Evolutionary conservation across 2,329 filamentous ascomycete species (phyloP), one percentile per base, ranked within the genome.

Genomic region (Stagonosporopsis rhizophila): DNA sequence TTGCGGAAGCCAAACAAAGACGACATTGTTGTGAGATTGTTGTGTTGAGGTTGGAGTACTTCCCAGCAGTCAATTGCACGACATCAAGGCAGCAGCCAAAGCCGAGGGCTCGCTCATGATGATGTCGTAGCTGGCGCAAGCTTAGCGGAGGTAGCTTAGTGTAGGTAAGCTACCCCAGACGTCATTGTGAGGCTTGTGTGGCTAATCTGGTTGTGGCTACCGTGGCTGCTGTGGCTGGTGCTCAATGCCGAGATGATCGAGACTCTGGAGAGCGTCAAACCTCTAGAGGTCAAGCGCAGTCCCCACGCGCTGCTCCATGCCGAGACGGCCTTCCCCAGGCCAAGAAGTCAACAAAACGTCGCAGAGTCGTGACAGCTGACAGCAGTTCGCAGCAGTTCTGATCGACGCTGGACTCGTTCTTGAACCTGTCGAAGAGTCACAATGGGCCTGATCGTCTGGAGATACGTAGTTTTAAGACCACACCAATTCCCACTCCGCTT

Each of bases 1-100:
- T 81, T 82, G 70, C 81, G 78, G 60, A 81, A 79, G 41, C 87
- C 86, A 66, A 89, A 89, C 76, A 88, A 91, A 34, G 87, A 88
- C 62, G 85, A 82, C 80, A 89, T 82, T 51, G 61, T 70, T 56
- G 23, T 35, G 41, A 39, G 34, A 19, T 25, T 34, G 47, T 22
- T 28, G 32, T 55, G 22, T 40, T 35, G 25, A 30, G 22, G 39
- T 32, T 38, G 25, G 37, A 30, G 42, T 38, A 38, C 37, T 56
- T 41, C 22, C 30, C 41, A 42, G n/a, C 46, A 32, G 17, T 17
- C 40, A 47, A 39, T 46, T 8, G 41, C 37, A 30, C 19, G 17
- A 38, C 42, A 47, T 5, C 47, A 51, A 56, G 53, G 53, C 53
- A 56, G 39, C 53, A 32, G 37, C 41, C 38, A 45, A 35, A 28